Percentiles rank a stretch among this genome's conserved stretches.
phyloP scores from a whole-genome alignment of 768 basidiomycete genomes.

The Arthromyces matolae region DNA sequence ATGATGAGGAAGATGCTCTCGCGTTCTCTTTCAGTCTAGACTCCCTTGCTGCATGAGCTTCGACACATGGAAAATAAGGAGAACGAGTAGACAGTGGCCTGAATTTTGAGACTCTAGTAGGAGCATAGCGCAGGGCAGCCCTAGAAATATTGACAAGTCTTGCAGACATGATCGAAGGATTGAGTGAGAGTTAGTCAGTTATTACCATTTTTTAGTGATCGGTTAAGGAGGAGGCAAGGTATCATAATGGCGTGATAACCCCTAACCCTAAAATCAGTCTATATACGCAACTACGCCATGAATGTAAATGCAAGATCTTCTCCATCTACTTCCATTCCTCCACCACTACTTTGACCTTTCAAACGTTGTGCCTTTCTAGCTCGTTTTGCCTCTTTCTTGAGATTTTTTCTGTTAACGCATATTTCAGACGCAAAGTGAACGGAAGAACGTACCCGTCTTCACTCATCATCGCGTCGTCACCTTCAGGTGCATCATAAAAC shows the following conservation, averaged over 20 bases:
- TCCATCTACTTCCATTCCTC: conserved; percentile 47
- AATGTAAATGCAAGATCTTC: conserved; percentile 46
- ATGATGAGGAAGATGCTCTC: conserved; percentile 18
- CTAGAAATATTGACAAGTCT: conserved; percentile 4
- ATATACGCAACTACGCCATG: conserved; percentile 26
- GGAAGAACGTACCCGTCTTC: conserved; percentile 40
- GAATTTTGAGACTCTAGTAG: too few species aligned
- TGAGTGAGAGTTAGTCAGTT: not conserved
- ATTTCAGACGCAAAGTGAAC: too few species aligned
- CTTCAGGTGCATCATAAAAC: conserved; percentile 41
- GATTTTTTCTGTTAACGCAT: conserved; percentile 41
- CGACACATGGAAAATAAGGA: conserved; percentile 70
- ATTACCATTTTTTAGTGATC: not conserved
- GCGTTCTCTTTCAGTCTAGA: conserved; percentile 40
- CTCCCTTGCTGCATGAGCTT: conserved; percentile 72
- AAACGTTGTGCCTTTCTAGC: conserved; percentile 50
- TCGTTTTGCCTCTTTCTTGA: conserved; percentile 65
- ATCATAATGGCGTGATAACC: conserved; percentile 19
- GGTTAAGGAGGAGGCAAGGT: conserved; percentile 1
- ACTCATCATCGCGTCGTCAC: conserved; percentile 30
- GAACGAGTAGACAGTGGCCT: conserved; percentile 9
- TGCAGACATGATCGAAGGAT: conserved; percentile 12
- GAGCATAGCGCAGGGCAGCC: too few species aligned
- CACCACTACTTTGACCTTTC: conserved; percentile 15
- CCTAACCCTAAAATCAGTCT: conserved; percentile 18